Evolutionary conservation across 441 rosid genomes (phyloP).

Genomic region (Kokia cookei): DNA sequence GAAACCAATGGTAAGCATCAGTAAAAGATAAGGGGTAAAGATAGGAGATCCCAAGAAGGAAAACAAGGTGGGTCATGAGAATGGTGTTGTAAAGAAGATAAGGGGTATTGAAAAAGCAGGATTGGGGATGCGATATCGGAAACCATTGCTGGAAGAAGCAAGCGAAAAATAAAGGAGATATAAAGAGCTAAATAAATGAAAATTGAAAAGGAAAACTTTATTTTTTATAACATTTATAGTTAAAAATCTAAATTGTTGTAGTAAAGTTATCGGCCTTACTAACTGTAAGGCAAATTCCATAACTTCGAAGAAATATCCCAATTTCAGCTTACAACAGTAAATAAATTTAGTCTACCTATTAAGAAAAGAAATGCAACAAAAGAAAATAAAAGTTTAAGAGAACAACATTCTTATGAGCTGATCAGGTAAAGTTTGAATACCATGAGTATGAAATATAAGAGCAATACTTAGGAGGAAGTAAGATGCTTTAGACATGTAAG

Average conservation of each 20-base stretch:
- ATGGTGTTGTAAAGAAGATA: too few species aligned
- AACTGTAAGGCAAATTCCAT: neutral
- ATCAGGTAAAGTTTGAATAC: neutral
- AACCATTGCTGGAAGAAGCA: neutral
- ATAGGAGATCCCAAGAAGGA: too few species aligned
- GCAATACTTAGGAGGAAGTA: neutral
- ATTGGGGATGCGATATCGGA: neutral
- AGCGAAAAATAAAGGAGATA: neutral
- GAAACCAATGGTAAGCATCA: too few species aligned
- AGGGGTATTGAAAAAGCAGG: too few species aligned
- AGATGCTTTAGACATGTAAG: neutral
- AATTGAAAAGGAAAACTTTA: neutral
- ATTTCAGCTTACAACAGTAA: too few species aligned
- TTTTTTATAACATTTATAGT: neutral
- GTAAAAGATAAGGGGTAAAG: too few species aligned
- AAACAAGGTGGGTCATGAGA: too few species aligned
- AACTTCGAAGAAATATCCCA: too few species aligned
- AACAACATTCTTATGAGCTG: neutral
- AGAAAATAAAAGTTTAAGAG: neutral
- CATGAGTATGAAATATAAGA: neutral
- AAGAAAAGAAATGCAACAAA: neutral
- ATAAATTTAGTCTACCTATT: neutral
- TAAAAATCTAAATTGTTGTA: neutral
- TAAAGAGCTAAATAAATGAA: neutral
- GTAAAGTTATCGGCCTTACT: neutral